Percentiles rank a stretch among this genome's conserved stretches.
These are phyloP conservation scores for Croton setiger DNA, from an alignment of 441 rosid species.

Conservation along the genomic window DNA sequence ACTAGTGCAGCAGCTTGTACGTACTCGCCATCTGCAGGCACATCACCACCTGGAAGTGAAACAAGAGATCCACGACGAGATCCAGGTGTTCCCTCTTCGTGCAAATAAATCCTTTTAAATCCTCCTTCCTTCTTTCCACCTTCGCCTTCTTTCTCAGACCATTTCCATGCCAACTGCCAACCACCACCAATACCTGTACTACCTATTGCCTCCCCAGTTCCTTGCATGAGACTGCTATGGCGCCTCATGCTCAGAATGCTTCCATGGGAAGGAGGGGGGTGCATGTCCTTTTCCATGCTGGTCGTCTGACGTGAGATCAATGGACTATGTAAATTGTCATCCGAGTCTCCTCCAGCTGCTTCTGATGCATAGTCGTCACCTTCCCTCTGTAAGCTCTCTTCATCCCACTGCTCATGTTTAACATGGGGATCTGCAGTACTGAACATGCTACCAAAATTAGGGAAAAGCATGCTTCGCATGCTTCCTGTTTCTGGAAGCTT, in stretches of 20 bases:
- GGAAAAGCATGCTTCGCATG: conserved; percentile 85
- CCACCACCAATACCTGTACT: conserved; percentile 90
- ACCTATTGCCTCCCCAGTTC: conserved; percentile 51
- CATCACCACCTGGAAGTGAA: conserved; percentile 53
- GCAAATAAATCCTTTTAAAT: conserved; percentile 82
- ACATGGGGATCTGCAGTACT: conserved; percentile 70
- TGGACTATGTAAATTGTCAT: conserved; percentile 81
- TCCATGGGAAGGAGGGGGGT: conserved; percentile 49
- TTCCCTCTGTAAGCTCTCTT: conserved; percentile 60
- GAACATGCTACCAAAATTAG: conserved; percentile 94
- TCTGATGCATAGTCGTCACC: conserved; percentile 75
- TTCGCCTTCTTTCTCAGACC: conserved; percentile 68
- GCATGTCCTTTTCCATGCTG: conserved; percentile 66
- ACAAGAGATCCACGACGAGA: conserved; percentile 58
- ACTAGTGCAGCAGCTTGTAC: conserved; percentile 79
- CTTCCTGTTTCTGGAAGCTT: conserved; percentile 79
- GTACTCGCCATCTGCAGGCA: conserved; percentile 42
- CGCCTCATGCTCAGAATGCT: conserved; percentile 51
- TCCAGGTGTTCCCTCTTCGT: conserved; percentile 61
- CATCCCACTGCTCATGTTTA: conserved; percentile 81
- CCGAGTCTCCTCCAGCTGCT: conserved; percentile 63
- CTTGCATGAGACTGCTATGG: conserved; percentile 60
- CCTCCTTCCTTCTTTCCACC: conserved; percentile 85
- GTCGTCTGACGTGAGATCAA: conserved; percentile 91
- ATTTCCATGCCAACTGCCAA: conserved; percentile 98